Base-by-base conservation (phyloP, 345 rosid species). In the Gossypium anomalum region DNA sequence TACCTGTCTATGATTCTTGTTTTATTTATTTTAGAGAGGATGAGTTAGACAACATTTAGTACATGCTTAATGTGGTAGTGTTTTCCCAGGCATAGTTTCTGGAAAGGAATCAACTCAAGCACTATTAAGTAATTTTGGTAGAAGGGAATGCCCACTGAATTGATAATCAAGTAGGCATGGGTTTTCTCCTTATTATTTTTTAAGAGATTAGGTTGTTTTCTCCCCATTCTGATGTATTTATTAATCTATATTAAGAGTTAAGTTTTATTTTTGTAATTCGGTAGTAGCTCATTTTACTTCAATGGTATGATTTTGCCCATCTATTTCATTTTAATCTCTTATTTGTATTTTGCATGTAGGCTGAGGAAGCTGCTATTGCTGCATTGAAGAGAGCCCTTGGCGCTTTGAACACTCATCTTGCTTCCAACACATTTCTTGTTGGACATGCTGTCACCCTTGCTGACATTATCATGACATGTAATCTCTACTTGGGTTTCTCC, bases 361-460 rank as follows among this genome's bases (percentile, higher is more conserved):
- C 64, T 27, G 64, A 60, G 64, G 64, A 60, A 60, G 64, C 64
- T 13, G 64, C 41, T 25, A 60, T 60, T 60, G 64, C 64, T 60
- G 25, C 64, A 60, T 60, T 60, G 43, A 60, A 60, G 64, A 60
- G 64, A 60, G 64, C 64, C 0, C 41, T 60, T 27, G 64, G 9
- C 7, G 64, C 64, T 12, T 60, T 60, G 27, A 25, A 25, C 16
- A 14, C 4, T 60, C 64, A 60, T 25, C 64, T 60, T 25, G 64
- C 64, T 60, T 60, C 64, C 64, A 60, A 60, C 12, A 60, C 64
- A 9, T 60, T 25, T 25, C 64, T 60, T 16, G 64, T 25, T 13
- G 64, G 64, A 13, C 38, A 60, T 25, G 27, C 3, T 0, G 43
- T 60, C 64, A 60, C n/a, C 64, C 64, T 60, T 60, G 64, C 64